A percentile compares a stretch with the other conserved stretches of the same genome.
Conservation (phyloP, 495 filamentous ascomycete genomes). For the Thermothielavioides terrestris region DNA sequence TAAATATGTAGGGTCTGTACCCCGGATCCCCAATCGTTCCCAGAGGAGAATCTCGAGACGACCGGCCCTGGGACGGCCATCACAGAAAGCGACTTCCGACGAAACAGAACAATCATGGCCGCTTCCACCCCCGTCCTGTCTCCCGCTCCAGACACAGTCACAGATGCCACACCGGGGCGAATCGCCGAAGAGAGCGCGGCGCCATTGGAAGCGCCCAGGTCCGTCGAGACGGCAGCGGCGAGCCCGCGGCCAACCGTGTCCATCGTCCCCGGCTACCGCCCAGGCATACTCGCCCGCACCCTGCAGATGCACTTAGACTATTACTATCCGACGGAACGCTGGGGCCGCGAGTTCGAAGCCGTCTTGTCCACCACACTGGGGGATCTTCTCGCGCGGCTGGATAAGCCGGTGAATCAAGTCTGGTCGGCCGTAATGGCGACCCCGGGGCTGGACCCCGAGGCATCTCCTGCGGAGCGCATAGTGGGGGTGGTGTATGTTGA, state of each 20-base stretch:
- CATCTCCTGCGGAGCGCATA: constrained; percentile 7
- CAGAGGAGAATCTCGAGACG: too few species aligned
- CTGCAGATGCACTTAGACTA: constrained; percentile 27
- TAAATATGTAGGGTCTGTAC: too few species aligned
- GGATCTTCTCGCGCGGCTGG: constrained; percentile 15
- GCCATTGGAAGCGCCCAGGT: too few species aligned
- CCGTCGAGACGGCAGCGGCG: too few species aligned
- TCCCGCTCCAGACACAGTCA: too few species aligned
- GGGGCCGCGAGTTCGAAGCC: constrained; percentile 22
- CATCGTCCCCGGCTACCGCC: constrained; percentile 25
- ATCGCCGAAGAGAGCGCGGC: too few species aligned
- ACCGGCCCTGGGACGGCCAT: too few species aligned
- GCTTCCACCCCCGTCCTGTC: too few species aligned
- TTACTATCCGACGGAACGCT: constrained; percentile 15
- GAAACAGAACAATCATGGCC: too few species aligned
- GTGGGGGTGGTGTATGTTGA: constrained; percentile 26
- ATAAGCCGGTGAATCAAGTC: constrained; percentile 16
- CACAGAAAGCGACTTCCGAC: too few species aligned
- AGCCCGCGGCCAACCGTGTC: constrained; percentile 1
- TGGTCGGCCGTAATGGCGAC: constrained; percentile 21
- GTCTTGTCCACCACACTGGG: constrained; percentile 7
- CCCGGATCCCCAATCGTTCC: too few species aligned
- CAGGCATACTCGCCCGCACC: constrained; percentile 22
- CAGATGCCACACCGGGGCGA: too few species aligned
- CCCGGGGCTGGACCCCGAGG: not conserved